Evolutionary conservation across 1,284 basidiomycete genomes (phyloP).

Genomic region (Takashimella tepidaria): DNA sequence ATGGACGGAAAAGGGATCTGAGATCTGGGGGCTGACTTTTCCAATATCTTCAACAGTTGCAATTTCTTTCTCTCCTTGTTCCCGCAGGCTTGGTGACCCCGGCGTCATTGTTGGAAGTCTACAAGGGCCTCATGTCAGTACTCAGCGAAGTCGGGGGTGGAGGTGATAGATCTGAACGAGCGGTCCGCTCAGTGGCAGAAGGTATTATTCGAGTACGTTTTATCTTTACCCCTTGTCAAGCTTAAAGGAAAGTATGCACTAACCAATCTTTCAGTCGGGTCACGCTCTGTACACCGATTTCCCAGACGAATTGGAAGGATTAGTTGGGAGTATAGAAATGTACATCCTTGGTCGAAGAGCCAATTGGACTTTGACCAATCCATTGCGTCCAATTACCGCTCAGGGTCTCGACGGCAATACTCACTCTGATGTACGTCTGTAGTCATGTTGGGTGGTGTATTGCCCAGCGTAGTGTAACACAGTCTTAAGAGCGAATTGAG

Average conservation of each 20-base stretch:
- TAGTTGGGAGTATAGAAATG: slow-evolving; percentile 35
- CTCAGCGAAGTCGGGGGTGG: slow-evolving; percentile 87
- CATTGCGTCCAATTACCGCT: slow-evolving; percentile 32
- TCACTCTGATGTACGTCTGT: slow-evolving; percentile 29
- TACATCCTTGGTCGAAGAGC: slow-evolving; percentile 33
- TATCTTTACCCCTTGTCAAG: slow-evolving; percentile 1
- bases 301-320: slow-evolving; percentile 32
- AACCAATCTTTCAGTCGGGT: slow-evolving; percentile 48
- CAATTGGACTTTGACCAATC: slow-evolving; percentile 24
- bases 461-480: no score
- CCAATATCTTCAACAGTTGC: slow-evolving; percentile 65
- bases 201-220: slow-evolving; percentile 69
- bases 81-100: slow-evolving; percentile 67
- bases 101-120: slow-evolving; percentile 67
- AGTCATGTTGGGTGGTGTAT: no score
- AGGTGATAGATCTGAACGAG: slow-evolving; percentile 74
- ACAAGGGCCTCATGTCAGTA: slow-evolving; percentile 75
- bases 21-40: slow-evolving; percentile 1
- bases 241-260: slow-evolving; percentile 4
- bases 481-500: no score
- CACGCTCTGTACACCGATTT: slow-evolving; percentile 25
- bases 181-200: slow-evolving; percentile 79
- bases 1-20: no score
- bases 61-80: slow-evolving; percentile 82
- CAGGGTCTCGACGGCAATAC: slow-evolving; percentile 30